Conservation (phyloP, 1,139 yeast species). For the Diutina neorugosa region DNA sequence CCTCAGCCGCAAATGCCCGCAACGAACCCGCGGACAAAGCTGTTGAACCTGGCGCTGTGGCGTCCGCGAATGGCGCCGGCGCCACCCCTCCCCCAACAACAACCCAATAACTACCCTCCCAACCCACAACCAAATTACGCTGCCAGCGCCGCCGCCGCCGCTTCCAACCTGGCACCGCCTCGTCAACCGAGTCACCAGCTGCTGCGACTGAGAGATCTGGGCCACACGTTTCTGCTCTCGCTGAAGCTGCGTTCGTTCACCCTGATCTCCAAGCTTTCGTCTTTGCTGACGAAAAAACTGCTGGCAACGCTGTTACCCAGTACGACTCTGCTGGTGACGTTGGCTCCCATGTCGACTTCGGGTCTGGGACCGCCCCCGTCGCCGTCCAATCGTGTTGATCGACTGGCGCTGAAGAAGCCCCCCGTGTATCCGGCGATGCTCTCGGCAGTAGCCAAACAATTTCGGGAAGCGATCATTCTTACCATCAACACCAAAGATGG, state of each 20-base stretch:
- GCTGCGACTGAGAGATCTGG: neutral
- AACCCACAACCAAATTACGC: neutral
- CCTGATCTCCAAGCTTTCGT: slow-evolving; percentile 29
- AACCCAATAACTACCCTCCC: neutral
- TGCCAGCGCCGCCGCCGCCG: neutral
- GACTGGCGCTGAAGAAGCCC: slow-evolving; percentile 30
- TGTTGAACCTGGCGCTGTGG: slow-evolving; percentile 1
- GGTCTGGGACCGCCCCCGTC: slow-evolving; percentile 9
- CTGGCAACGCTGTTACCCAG: neutral
- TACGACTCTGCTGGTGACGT: slow-evolving; percentile 5
- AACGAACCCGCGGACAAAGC: neutral
- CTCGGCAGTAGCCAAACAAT: slow-evolving; percentile 73
- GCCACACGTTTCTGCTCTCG: slow-evolving; percentile 26
- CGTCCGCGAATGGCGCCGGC: neutral
- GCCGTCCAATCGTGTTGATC: neutral
- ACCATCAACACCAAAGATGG: slow-evolving; percentile 87
- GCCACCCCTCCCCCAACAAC: neutral
- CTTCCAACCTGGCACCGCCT: neutral
- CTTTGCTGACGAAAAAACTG: slow-evolving; percentile 27
- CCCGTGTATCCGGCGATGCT: slow-evolving; percentile 79
- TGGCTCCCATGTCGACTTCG: neutral
- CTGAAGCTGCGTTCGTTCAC: slow-evolving; percentile 34
- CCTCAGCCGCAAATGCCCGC: neutral
- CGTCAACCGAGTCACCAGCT: neutral
- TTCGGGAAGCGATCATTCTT: slow-evolving; percentile 56